Conservation (phyloP, 2,329 filamentous ascomycete species). For the Fusarium heterosporum region DNA sequence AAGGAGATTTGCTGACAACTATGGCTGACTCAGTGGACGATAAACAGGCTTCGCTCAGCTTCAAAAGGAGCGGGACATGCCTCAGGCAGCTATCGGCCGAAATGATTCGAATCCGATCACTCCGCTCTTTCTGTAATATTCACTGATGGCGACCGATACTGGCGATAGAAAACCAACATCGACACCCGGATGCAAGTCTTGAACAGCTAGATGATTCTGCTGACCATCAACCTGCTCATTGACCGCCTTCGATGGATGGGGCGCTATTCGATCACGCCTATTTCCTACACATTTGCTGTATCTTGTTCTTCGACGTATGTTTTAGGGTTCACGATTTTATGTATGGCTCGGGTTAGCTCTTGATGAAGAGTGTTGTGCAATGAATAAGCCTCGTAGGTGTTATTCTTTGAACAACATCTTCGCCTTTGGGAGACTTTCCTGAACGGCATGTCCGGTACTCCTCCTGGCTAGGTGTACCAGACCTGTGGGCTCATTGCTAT, state of each 20-base stretch:
- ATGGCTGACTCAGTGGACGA: constrained; percentile 86
- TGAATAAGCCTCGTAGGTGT: constrained; percentile 16
- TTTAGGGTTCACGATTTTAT: constrained; percentile 51
- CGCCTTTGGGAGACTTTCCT: constrained; percentile 45
- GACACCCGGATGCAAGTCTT: constrained; percentile 45
- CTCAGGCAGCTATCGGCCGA: constrained; percentile 56
- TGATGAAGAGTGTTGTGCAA: constrained; percentile 33
- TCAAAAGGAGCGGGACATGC: constrained; percentile 72
- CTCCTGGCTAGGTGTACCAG: constrained; percentile 42
- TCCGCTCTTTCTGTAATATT: constrained; percentile 32
- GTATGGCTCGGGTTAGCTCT: constrained; percentile 55
- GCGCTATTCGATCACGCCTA: constrained; percentile 43
- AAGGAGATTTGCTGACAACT: constrained; percentile 77
- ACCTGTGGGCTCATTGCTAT: constrained; percentile 42
- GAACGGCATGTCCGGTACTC: constrained; percentile 57
- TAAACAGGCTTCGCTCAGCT: constrained; percentile 87
- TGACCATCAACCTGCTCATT: constrained; percentile 41
- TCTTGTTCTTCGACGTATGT: constrained; percentile 58
- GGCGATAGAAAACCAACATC: constrained; percentile 45
- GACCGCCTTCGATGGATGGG: constrained; percentile 46
- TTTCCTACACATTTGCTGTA: constrained; percentile 55
- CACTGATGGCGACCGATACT: constrained; percentile 42
- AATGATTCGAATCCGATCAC: constrained; percentile 43
- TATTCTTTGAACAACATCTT: constrained; percentile 20
- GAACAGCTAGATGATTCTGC: constrained; percentile 33